Base-by-base conservation (phyloP, 2,329 filamentous ascomycete genomes). In the Arthrobotrys sphaeroides region DNA sequence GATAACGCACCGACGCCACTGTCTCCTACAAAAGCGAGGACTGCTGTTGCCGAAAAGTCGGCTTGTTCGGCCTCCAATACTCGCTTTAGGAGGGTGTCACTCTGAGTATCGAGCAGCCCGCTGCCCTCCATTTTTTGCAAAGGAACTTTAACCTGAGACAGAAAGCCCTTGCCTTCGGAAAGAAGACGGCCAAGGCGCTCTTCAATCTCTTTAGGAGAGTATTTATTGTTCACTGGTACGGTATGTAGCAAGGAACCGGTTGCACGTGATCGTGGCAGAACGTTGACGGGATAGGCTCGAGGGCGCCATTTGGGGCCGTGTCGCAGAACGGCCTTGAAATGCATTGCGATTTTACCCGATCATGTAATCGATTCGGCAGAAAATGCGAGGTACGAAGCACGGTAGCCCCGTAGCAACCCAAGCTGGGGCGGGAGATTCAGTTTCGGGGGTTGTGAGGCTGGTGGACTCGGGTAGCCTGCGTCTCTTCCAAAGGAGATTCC, bases 21-120 rank as follows among this genome's bases (percentile, higher is more conserved):
- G 20, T 51, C 60, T 1, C 60, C 60, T 5, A 64, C 43, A 13
- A 64, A 64, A 10, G 60, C 60, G 5, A 64, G 31, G 3, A 64
- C 60, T 1, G 60, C 42, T 13, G 42, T 64, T 2, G 28, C 43
- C 12, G 60, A 38, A 24, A 64, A 49, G 13, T 40, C 47, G 5
- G 60, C 36, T 2, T 47, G 31, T 42, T 64, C 60, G 10, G 43
- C 18, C 9, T 51, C 43, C 1, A 24, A 3, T 13, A 64, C 47
- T 2, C 43, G 26, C 12, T 38, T 26, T 5, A 64, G 31, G 24
- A 51, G n/a, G 2, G 7, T 40, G 1, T 51, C 33, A 7, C 60
- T 22, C 26, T 53, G 47, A 33, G 20, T 1, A 20, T 20, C 47
- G 13, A 53, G 47, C 2, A 53, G 9, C 5, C 47, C 47, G n/a